phyloP scores from a whole-genome alignment of 2,329 filamentous ascomycete species.

The Fusarium goolgardi region DNA sequence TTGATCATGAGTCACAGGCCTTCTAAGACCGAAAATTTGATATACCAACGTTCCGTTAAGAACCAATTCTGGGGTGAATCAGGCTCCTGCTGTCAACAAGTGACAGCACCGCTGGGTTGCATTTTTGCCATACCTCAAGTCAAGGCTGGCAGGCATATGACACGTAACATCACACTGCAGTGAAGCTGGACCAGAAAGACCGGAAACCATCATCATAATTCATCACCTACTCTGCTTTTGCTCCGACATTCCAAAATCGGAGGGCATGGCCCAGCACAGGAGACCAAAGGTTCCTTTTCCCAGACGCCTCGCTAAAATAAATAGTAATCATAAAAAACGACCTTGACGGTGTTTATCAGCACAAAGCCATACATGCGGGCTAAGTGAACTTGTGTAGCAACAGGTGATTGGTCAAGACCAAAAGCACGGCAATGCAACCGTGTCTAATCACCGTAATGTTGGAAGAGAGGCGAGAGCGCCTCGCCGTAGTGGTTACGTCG shows the following conservation, averaged over 20 bases:
- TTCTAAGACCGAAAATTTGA: slow-evolving; percentile 55
- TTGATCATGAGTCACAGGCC: slow-evolving; percentile 50
- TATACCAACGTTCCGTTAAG: slow-evolving; percentile 90
- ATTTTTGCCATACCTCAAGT: slow-evolving; percentile 16
- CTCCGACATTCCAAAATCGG: slow-evolving; percentile 23
- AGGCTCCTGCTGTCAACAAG: slow-evolving; percentile 77
- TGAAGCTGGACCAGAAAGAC: slow-evolving; percentile 23
- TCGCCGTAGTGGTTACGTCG: slow-evolving; percentile 97
- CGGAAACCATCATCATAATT: slow-evolving; percentile 41
- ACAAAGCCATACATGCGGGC: slow-evolving; percentile 15
- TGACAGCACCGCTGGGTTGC: slow-evolving; percentile 77
- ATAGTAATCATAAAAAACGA: slow-evolving; percentile 33
- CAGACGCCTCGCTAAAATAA: slow-evolving; percentile 54
- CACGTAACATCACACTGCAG: slow-evolving; percentile 20
- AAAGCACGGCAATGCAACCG: slow-evolving; percentile 10
- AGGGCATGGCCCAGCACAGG: slow-evolving; percentile 32
- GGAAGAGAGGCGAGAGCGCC: slow-evolving; percentile 77
- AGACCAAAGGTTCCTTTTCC: slow-evolving; percentile 42
- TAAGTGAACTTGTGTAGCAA: slow-evolving; percentile 20
- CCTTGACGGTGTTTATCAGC: slow-evolving; percentile 36
- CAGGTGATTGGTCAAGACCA: slow-evolving; percentile 17
- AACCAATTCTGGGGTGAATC: slow-evolving; percentile 74
- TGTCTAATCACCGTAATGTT: slow-evolving; percentile 69
- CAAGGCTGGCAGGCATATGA: slow-evolving; percentile 8
- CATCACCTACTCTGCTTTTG: slow-evolving; percentile 46